Conservation (phyloP, 768 basidiomycete genomes). For the Coprinellus micaceus region DNA sequence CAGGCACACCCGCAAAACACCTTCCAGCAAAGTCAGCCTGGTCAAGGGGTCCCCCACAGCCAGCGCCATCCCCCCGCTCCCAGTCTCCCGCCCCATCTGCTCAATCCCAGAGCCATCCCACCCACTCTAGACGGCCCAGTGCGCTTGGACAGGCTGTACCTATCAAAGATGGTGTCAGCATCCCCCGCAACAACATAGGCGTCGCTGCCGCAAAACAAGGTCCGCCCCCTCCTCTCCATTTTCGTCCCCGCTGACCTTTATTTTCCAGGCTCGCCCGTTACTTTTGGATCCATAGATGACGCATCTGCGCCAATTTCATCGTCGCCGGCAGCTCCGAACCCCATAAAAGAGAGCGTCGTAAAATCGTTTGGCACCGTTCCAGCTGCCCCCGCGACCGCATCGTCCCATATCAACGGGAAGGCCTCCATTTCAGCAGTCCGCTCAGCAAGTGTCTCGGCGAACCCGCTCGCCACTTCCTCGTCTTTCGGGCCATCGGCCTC, state of each 20-base stretch:
- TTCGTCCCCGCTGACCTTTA: conserved; percentile 12
- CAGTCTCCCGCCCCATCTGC: conserved; percentile 70
- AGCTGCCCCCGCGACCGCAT: conserved; percentile 33
- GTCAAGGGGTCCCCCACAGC: conserved; percentile 82
- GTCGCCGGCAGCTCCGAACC: conserved; percentile 67
- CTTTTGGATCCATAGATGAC: conserved; percentile 90
- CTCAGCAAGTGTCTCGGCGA: conserved; percentile 26
- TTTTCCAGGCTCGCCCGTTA: conserved; percentile 59
- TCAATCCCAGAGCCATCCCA: conserved; percentile 35
- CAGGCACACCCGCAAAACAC: conserved; percentile 62
- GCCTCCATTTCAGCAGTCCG: conserved; percentile 40
- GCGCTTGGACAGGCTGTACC: conserved; percentile 65
- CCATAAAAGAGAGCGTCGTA: conserved; percentile 69
- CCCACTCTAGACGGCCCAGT: conserved; percentile 79
- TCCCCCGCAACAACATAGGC: conserved; percentile 62
- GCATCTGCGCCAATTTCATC: conserved; percentile 73
- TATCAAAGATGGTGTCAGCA: conserved; percentile 76
- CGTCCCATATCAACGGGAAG: conserved; percentile 61
- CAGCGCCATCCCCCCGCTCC: conserved; percentile 63
- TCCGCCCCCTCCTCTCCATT: conserved; percentile 25
- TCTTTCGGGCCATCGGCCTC: conserved; percentile 33
- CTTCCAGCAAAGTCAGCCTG: conserved; percentile 83
- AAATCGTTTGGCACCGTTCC: conserved; percentile 82
- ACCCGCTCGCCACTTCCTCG: conserved; percentile 36
- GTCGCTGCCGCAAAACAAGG: conserved; percentile 64